Evolutionary conservation across 2,329 filamentous ascomycete species (phyloP).

Genomic region (Ascocoryne sarcoides): DNA sequence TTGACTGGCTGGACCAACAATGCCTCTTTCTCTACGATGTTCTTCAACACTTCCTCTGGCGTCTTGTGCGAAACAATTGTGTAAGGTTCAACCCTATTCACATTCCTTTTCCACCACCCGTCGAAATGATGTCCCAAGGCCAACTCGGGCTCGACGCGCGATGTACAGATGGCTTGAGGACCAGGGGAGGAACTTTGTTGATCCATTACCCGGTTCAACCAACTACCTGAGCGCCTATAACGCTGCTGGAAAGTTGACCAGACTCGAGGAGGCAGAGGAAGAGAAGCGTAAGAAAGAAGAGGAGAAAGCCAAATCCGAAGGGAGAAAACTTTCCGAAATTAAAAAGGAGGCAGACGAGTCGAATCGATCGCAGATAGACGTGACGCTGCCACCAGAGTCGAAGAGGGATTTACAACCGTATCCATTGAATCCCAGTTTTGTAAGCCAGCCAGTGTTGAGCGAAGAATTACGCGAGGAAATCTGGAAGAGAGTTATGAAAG

Average conservation of each 20-base stretch:
- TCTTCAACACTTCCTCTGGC: constrained; percentile 13
- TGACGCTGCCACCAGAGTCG: constrained; percentile 14
- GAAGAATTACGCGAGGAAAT: constrained; percentile 57
- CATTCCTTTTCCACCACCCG: constrained; percentile 27
- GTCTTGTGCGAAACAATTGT: constrained; percentile 19
- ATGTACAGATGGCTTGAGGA: constrained; percentile 26
- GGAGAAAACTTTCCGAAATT: neutral
- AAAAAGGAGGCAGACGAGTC: constrained; percentile 5
- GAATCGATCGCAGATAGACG: constrained; percentile 2
- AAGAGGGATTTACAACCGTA: constrained; percentile 39
- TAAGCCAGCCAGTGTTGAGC: constrained; percentile 53
- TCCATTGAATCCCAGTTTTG: constrained; percentile 51
- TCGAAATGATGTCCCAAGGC: constrained; percentile 16
- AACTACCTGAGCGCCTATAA: constrained; percentile 29
- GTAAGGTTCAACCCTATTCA: constrained; percentile 14
- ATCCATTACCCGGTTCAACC: constrained; percentile 23
- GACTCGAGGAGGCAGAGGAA: constrained; percentile 14
- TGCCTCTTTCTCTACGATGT: constrained; percentile 25
- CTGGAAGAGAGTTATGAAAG: constrained; percentile 45
- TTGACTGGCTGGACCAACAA: constrained; percentile 16
- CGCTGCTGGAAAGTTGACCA: constrained; percentile 20
- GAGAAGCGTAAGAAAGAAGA: neutral
- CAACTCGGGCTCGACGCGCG: constrained; percentile 22
- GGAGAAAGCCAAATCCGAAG: constrained; percentile 1
- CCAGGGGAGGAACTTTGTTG: constrained; percentile 20